These are phyloP conservation scores for Yamadazyma kanchanaburiensis DNA, from an alignment of 1,139 yeast genomes.

Conservation along the genomic window DNA sequence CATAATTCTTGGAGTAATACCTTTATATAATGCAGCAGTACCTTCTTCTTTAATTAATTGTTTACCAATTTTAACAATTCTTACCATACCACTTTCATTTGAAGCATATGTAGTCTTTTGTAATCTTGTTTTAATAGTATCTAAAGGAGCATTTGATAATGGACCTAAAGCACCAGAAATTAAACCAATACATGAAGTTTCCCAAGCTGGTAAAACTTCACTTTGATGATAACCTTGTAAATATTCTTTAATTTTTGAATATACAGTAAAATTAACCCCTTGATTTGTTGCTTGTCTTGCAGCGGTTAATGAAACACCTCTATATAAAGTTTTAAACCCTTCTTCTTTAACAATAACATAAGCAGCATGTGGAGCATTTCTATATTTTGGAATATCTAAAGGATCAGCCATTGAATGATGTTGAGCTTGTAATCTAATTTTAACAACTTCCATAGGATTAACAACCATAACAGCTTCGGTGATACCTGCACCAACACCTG, in stretches of 20 bases:
- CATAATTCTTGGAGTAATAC: constrained; percentile 98
- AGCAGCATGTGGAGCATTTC: constrained; percentile 91
- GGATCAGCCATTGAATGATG: constrained; percentile 88
- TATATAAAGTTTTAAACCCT: constrained; percentile 82
- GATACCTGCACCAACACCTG: constrained; percentile 97
- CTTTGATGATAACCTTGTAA: constrained; percentile 65
- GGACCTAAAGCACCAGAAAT: constrained; percentile 97
- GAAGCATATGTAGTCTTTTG: constrained; percentile 81
- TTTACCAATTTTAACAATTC: constrained; percentile 77
- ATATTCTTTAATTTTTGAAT: constrained; percentile 75
- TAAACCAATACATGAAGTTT: constrained; percentile 88
- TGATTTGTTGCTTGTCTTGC: constrained; percentile 98
- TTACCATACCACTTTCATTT: constrained; percentile 67
- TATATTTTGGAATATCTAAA: constrained; percentile 74
- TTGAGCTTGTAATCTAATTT: constrained; percentile 95
- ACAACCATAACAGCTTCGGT: constrained; percentile 95
- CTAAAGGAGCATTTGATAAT: constrained; percentile 94
- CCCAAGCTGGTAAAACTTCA: constrained; percentile 83
- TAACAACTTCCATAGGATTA: constrained; percentile 96
- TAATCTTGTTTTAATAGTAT: constrained; percentile 94
- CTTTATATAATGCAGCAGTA: constrained; percentile 81
- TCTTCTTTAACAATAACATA: constrained; percentile 84
- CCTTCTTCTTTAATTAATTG: constrained; percentile 91
- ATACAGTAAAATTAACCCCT: constrained; percentile 96
- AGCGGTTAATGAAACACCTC: constrained; percentile 95